These are phyloP conservation scores for Eutypella sp. DNA, from an alignment of 2,329 filamentous ascomycete genomes.

Conservation along the genomic window DNA sequence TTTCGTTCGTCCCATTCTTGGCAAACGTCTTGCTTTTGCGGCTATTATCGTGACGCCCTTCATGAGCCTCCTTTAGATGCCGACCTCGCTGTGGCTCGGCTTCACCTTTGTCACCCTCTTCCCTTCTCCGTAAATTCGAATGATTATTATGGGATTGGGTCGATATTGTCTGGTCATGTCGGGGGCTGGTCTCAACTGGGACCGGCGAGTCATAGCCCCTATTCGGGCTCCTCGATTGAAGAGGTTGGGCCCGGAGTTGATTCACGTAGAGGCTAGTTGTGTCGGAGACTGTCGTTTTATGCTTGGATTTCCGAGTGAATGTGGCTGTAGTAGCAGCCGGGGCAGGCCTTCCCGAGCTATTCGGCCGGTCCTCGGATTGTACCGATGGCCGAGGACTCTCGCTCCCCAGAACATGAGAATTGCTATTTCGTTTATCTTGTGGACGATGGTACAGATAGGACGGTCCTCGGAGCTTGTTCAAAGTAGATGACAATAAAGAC, in stretches of 20 bases:
- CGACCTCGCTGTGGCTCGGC: no score
- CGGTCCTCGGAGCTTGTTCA: slow-evolving; percentile 26
- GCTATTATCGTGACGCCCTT: no score
- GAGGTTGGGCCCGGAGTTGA: neutral
- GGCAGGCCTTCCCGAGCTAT: neutral
- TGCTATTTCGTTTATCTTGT: slow-evolving; percentile 8
- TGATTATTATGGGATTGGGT: neutral
- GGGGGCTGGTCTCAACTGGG: neutral
- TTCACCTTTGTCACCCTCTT: no score
- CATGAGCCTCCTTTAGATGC: no score
- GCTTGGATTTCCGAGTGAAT: neutral
- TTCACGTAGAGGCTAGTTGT: neutral
- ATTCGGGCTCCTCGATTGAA: neutral
- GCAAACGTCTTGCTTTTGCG: neutral
- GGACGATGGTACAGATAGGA: slow-evolving; percentile 26
- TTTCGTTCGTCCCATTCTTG: neutral
- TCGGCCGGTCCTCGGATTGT: neutral
- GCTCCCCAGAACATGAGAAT: slow-evolving; percentile 2
- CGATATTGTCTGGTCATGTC: neutral
- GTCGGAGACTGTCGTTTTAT: neutral
- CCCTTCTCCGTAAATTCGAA: neutral
- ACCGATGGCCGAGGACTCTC: neutral
- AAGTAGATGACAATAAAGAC: slow-evolving; percentile 25
- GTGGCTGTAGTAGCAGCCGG: neutral
- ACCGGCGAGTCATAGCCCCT: neutral